Evolutionary conservation across 352 stramenopile genomes (phyloP).

Genomic region (Phytophthora idaei): DNA sequence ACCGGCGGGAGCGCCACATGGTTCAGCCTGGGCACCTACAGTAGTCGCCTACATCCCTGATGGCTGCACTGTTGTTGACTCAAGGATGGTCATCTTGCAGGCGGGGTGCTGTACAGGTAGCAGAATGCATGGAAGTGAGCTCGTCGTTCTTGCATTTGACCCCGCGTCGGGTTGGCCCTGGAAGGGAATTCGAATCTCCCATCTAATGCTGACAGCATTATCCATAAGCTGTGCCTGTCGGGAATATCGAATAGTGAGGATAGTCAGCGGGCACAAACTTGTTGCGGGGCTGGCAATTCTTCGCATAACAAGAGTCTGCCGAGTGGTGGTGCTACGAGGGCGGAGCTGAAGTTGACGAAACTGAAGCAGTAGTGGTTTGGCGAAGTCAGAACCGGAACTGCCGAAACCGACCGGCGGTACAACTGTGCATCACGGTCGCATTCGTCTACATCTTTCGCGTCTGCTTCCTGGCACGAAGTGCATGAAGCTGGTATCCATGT

Average conservation of each 20-base stretch:
- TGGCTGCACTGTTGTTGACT: conserved; percentile 7
- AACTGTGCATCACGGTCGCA: not conserved
- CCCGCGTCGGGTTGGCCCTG: not conserved
- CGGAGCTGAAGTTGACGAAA: not conserved
- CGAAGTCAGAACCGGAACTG: not conserved
- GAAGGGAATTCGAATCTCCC: conserved; percentile 5
- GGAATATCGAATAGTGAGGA: not conserved
- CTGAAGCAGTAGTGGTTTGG: not conserved
- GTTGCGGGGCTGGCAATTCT: not conserved
- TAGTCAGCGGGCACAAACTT: not conserved
- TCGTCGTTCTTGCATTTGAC: too few species aligned
- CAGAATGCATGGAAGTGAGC: not conserved
- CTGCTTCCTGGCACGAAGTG: not conserved
- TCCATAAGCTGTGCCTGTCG: not conserved
- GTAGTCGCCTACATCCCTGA: not conserved
- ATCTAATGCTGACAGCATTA: conserved; percentile 2
- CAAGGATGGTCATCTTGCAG: conserved; percentile 1
- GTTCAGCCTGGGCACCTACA: not conserved
- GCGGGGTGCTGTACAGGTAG: too few species aligned
- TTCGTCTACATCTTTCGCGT: conserved; percentile 2
- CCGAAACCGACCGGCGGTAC: not conserved
- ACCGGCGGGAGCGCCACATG: conserved; percentile 7
- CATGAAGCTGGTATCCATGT: not conserved
- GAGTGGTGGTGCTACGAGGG: too few species aligned
- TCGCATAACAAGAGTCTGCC: not conserved